Conservation (phyloP, 352 stramenopile species). For the Pythium periplocum region DNA sequence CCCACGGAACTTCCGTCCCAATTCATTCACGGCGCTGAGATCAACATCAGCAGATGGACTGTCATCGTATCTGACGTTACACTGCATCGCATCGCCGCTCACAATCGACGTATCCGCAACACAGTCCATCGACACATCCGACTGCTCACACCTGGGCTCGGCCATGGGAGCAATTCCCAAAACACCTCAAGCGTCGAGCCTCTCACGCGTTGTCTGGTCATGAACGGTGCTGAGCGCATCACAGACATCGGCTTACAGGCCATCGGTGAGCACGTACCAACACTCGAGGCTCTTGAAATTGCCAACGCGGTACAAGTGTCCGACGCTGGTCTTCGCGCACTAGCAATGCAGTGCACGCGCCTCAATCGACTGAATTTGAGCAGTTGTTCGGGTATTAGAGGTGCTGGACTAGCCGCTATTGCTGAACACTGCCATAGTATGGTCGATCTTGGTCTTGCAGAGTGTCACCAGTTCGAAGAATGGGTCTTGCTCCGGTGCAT, state of each 20-base stretch:
- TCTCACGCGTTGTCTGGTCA: constrained; percentile 36
- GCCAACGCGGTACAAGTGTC: constrained; percentile 37
- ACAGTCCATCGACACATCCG: background rate
- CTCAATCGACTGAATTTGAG: constrained; percentile 56
- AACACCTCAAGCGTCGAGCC: background rate
- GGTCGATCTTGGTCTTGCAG: constrained; percentile 34
- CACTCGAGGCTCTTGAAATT: constrained; percentile 54
- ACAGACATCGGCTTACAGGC: constrained; percentile 51
- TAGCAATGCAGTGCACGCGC: constrained; percentile 39
- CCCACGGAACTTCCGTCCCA: constrained; percentile 49
- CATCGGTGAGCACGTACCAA: constrained; percentile 40
- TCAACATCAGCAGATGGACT: constrained; percentile 63
- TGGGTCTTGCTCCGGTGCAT: constrained; percentile 71
- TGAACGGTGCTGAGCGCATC: constrained; percentile 63
- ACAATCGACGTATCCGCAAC: constrained; percentile 46
- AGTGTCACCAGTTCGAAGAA: constrained; percentile 52
- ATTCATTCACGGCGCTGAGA: constrained; percentile 43
- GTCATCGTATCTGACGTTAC: constrained; percentile 62
- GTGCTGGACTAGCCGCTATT: constrained; percentile 59
- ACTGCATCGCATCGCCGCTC: constrained; percentile 48
- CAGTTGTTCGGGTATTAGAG: constrained; percentile 32
- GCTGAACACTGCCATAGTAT: constrained; percentile 46
- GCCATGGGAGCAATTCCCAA: background rate
- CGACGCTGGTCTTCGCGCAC: constrained; percentile 42
- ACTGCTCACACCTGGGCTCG: background rate